phyloP scores from a whole-genome alignment of 73 alveolate species.

The Paramecium tetraurelia region DNA sequence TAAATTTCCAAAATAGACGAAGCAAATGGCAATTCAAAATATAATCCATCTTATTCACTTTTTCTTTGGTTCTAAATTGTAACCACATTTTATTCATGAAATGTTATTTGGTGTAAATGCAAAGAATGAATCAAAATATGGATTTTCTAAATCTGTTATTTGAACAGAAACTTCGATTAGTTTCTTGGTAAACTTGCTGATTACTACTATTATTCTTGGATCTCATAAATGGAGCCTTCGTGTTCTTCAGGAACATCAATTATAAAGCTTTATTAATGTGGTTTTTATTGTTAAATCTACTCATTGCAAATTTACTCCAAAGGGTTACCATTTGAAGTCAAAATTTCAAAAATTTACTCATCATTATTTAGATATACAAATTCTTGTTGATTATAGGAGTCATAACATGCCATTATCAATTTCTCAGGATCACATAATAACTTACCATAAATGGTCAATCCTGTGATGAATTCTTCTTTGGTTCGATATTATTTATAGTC shows the following conservation, averaged over 20 bases:
- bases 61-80: not conserved
- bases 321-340: not conserved
- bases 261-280: not conserved
- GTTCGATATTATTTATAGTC: not conserved
- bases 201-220: not conserved
- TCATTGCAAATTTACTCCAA: not conserved
- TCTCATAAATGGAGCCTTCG: conserved; percentile 21
- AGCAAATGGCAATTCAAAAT: not conserved
- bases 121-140: not conserved
- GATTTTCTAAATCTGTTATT: not conserved
- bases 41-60: not conserved
- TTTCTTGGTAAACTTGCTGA: not conserved
- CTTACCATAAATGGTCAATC: not conserved
- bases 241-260: conserved; percentile 50
- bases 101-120: not conserved
- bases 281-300: not conserved
- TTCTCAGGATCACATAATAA: conserved; percentile 4
- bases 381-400: not conserved
- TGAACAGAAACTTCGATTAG: not conserved
- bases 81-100: not conserved
- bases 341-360: not conserved
- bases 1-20: not conserved
- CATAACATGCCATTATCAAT: not conserved
- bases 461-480: not conserved
- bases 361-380: not conserved